phyloP scores from a whole-genome alignment of 257 asterid species.

The Ocimum tenuiflorum region DNA sequence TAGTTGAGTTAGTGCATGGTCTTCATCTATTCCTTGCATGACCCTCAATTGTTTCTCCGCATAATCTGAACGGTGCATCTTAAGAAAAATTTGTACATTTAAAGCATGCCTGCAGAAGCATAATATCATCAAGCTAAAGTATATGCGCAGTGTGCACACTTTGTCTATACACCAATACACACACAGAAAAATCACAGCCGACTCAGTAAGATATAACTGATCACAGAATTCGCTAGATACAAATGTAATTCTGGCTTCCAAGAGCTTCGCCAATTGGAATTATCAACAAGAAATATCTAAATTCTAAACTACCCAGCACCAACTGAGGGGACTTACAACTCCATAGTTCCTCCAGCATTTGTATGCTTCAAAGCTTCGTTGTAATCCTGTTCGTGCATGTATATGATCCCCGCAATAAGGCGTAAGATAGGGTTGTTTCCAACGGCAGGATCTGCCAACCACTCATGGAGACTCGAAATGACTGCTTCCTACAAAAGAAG shows the following conservation, averaged over 20 bases:
- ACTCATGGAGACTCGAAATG: conserved; percentile 69
- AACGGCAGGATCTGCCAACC: conserved; percentile 84
- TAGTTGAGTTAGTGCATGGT: conserved; percentile 92
- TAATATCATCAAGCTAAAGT: conserved; percentile 9
- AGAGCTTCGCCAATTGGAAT: neutral
- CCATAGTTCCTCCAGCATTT: conserved; percentile 91
- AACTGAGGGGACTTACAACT: conserved; percentile 54
- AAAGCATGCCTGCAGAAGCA: conserved; percentile 72
- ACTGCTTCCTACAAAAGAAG: conserved; percentile 49
- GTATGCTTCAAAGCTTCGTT: conserved; percentile 92
- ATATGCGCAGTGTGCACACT: neutral
- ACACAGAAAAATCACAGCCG: neutral
- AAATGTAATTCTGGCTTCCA: neutral
- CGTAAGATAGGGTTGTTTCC: conserved; percentile 81
- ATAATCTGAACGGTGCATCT: conserved; percentile 93
- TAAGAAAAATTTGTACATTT: conserved; percentile 82
- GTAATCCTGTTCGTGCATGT: conserved; percentile 85
- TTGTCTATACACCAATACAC: neutral
- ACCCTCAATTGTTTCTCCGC: conserved; percentile 92
- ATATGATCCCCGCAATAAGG: conserved; percentile 77
- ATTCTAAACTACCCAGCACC: neutral
- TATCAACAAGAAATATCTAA: neutral
- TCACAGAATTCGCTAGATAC: neutral
- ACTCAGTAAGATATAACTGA: neutral
- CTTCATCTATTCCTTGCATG: conserved; percentile 94